Evolutionary conservation across 2,329 filamentous ascomycete genomes (phyloP).

Genomic region (Cladosporium sp.): DNA sequence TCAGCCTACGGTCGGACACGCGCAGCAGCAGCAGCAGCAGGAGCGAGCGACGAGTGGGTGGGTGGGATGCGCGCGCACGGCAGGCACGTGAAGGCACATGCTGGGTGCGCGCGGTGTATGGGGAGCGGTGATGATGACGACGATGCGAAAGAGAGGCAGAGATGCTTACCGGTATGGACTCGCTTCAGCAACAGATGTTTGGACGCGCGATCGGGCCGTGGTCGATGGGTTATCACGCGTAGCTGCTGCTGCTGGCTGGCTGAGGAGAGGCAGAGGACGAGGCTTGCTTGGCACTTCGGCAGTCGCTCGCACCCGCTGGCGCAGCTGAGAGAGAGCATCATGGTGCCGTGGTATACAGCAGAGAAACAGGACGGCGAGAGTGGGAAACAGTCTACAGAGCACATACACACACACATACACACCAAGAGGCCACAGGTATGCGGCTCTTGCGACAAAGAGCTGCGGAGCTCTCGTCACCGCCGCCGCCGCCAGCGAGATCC

Average conservation of each 20-base stretch:
- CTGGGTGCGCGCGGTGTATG: background rate
- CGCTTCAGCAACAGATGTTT: conserved; percentile 1
- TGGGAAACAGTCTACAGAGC: background rate
- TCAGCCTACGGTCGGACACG: conserved; percentile 10
- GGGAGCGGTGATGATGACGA: background rate
- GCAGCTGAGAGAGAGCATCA: background rate
- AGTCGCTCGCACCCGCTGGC: background rate
- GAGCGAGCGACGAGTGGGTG: background rate
- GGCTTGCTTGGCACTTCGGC: background rate
- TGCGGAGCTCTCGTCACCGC: conserved; percentile 9
- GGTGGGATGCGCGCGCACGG: conserved; percentile 4
- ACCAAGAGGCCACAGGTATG: background rate
- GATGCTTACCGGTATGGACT: background rate
- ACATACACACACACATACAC: background rate
- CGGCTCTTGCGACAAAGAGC: conserved; percentile 10
- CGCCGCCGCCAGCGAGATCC: conserved; percentile 8
- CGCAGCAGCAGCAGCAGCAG: conserved; percentile 8
- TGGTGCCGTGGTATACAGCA: background rate
- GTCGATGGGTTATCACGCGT: conserved; percentile 10
- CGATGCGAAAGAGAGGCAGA: background rate
- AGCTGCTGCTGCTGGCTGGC: background rate
- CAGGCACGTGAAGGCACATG: background rate
- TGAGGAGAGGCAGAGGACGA: background rate
- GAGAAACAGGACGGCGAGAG: background rate
- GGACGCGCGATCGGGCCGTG: conserved; percentile 3